Conservation (phyloP, 805 yeast species). For the Nakazawaea molendinolei region DNA sequence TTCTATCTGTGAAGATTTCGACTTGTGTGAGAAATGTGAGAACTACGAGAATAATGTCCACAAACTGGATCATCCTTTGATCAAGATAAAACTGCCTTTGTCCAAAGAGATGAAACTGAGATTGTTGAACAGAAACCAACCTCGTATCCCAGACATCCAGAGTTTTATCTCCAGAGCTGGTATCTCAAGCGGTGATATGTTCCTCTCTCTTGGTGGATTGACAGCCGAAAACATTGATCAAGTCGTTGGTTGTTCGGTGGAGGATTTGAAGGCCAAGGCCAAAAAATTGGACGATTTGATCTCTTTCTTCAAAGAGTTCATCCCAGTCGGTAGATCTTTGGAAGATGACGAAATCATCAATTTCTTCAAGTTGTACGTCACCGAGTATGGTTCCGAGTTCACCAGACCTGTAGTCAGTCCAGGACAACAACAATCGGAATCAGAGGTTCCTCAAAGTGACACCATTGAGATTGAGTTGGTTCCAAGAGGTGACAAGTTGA, state of each 20-base stretch:
- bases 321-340: neutral
- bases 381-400: conserved; percentile 7
- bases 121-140: neutral
- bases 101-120: neutral
- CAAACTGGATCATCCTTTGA: conserved; percentile 19
- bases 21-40: conserved; percentile 42
- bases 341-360: conserved; percentile 3
- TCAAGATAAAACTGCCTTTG: conserved; percentile 17
- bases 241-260: conserved; percentile 2
- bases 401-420: neutral
- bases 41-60: conserved; percentile 17
- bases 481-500: neutral
- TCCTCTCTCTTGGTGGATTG: conserved; percentile 4
- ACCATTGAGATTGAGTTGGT: neutral
- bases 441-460: no score
- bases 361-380: conserved; percentile 6
- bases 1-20: conserved; percentile 45
- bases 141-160: neutral
- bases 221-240: neutral
- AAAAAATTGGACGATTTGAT: conserved; percentile 4
- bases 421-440: neutral
- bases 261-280: conserved; percentile 6
- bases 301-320: conserved; percentile 4
- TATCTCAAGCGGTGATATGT: neutral
- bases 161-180: conserved; percentile 4